Base-by-base conservation (phyloP, 208 protist species). In the Histomonas meleagridis region DNA sequence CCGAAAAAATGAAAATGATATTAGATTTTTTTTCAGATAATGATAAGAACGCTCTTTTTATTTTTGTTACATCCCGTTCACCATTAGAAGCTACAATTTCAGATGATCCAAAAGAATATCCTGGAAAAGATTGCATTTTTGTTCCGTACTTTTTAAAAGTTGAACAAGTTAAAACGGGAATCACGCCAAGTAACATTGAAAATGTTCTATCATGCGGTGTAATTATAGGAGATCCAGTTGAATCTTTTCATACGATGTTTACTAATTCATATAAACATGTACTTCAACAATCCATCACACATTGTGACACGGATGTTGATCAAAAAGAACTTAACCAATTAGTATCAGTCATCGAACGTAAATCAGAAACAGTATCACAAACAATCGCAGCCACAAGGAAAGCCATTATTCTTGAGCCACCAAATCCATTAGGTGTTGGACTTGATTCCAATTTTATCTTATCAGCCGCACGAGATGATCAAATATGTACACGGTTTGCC, bases 121-220 rank as follows among this genome's bases (percentile, higher is more conserved):
- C 76, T 57, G 76, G 76, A 12, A 32, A 32, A 18, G 23, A 12
- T 35, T 86, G 76, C 46, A 55, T 86, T 55, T 4, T 86, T 0
- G 55, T 57, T 46, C 76, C 76, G 38, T 86, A 86, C 35, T 86
- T 86, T n/a, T 18, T 86, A 18, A 86, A 86, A 28, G 55, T 55
- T 28, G 76, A 86, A 38, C 26, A 86, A 35, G 46, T 57, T n/a
- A 86, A 86, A 16, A 16, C 43, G 10, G 38, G 40, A 26, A 14
- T 86, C 26, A 51, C 76, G 38, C 43, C 43, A 5, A 86, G 16
- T 12, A 86, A 55, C 26, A 86, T 86, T 14, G 76, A 86, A 40
- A 43, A 86, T n/a, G 10, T 43, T 0, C 40, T 86, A 9, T 40
- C 76, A 21, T 40, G 46, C 23, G 76, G 76, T n/a, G 46, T 86